Base-by-base conservation (phyloP, 805 yeast genomes). In the Hanseniaspora taiwanica region DNA sequence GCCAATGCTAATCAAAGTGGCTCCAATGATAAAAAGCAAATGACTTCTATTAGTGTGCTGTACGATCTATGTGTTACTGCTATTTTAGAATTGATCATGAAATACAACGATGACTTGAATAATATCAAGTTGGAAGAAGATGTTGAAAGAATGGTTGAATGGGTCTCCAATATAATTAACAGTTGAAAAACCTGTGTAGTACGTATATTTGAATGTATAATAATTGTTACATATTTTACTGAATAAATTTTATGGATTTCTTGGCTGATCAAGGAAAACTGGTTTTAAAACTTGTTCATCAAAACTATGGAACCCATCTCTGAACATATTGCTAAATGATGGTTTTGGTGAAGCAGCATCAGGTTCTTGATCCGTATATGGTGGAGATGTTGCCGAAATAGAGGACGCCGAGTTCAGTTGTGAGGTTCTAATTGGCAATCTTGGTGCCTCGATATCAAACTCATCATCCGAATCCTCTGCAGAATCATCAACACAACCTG, bases 261-360 rank as follows among this genome's bases (percentile, higher is more conserved):
- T 42, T 10, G 44, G 44, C 17, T 42, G 66, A 50, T 89, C 97
- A 43, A 87, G 68, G 40, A 89, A 69, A 0, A 85, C 95, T 1
- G 96, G 96, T 58, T 87, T 87, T 51, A 91, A 67, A 18, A 91
- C 91, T 55, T 84, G 84, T 51, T 91, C 96, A 56, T 91, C 99
- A 54, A 91, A 84, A 50, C 76, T 80, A 17, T 84, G 80, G 58
- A 91, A 91, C 3, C 44, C 44, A 27, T 39, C 44, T 38, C 29
- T 38, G 20, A 42, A 21, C 18, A 54, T 42, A 12, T 47, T 42
- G 3, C 44, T 27, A 20, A 35, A 35, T 25, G 29, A 40, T 9
- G 38, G 35, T 3, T 18, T 27, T 14, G 38, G 40, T 18, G 36
- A 29, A 29, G 33, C 4, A 5, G 33, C 9, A 23, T 23, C 10